These are phyloP conservation scores for Coffea eugenioides DNA, from an alignment of 257 asterid species.

Conservation along the genomic window DNA sequence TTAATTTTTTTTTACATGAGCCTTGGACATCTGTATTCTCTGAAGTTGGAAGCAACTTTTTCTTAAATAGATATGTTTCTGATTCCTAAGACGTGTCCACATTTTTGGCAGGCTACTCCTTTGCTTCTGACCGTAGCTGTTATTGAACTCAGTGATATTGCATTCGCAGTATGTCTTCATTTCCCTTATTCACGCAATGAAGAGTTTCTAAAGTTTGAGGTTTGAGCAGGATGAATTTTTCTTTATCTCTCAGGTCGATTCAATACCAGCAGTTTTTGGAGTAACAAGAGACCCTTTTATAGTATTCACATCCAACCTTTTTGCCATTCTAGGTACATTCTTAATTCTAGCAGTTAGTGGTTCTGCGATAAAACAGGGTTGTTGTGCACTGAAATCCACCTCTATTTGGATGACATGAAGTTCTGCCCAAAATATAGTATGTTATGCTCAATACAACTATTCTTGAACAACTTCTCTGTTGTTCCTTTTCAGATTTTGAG, in stretches of 20 bases:
- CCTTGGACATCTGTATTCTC: conserved; percentile 14
- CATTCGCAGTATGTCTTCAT: conserved; percentile 81
- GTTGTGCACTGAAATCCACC: not conserved
- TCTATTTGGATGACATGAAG: not conserved
- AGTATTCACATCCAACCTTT: conserved; percentile 79
- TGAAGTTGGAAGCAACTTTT: conserved; percentile 11
- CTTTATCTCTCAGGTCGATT: conserved; percentile 71
- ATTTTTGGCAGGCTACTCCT: conserved; percentile 98
- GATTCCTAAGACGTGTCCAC: conserved; percentile 65
- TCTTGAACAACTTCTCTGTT: too few relatives aligned
- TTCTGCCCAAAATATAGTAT: not conserved
- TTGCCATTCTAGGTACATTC: conserved; percentile 85
- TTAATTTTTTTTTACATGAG: not conserved
- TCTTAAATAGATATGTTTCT: conserved; percentile 35
- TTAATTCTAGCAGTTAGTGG: not conserved
- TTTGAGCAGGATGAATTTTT: conserved; percentile 5
- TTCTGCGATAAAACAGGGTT: not conserved
- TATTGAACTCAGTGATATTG: conserved; percentile 98
- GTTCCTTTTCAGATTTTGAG: not conserved
- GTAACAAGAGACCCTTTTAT: conserved; percentile 91
- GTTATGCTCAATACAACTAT: too few relatives aligned
- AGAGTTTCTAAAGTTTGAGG: conserved; percentile 4
- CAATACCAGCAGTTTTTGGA: conserved; percentile 98
- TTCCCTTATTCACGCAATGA: conserved; percentile 7
- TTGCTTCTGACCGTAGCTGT: conserved; percentile 91